Evolutionary conservation across 768 basidiomycete species (phyloP).

Genomic region (Pleurotus cornucopiae): DNA sequence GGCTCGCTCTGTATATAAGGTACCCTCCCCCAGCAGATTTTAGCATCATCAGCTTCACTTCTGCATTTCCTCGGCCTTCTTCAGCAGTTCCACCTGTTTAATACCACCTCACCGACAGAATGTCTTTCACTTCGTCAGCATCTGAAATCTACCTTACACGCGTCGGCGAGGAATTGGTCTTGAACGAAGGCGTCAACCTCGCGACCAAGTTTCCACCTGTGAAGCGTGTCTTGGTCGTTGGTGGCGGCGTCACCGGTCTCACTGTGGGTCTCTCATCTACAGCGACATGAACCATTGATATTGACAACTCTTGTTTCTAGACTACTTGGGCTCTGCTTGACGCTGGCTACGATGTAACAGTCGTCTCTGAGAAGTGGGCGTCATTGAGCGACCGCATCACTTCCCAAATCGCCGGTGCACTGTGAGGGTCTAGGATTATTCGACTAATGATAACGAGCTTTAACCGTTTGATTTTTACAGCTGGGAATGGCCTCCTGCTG

Average conservation of each 20-base stretch:
- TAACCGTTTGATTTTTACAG: conserved; percentile 8
- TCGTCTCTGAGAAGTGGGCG: conserved; percentile 23
- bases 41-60: not conserved
- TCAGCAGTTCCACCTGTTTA: not conserved
- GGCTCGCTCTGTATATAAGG: not conserved
- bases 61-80: not conserved
- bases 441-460: not conserved
- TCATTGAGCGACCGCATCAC: conserved; percentile 15
- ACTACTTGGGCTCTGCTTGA: conserved; percentile 29
- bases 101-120: not conserved
- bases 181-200: conserved; percentile 7
- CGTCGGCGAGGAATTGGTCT: conserved; percentile 2
- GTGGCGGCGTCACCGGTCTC: conserved; percentile 13
- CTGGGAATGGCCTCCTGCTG: conserved; percentile 36
- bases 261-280: conserved; percentile 1
- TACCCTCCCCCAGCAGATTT: not conserved
- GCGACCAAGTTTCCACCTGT: not conserved
- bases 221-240: conserved; percentile 10
- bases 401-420: conserved; percentile 22
- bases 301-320: not conserved
- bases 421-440: conserved; percentile 16
- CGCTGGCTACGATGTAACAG: conserved; percentile 29
- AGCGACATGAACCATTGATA: not conserved
- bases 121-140: not conserved
- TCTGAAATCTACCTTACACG: conserved; percentile 5